A percentile compares a stretch with the other conserved stretches of the same genome.
These are phyloP conservation scores for Eucalyptus sideroxylon DNA, from an alignment of 345 rosid genomes.

Conservation along the genomic window DNA sequence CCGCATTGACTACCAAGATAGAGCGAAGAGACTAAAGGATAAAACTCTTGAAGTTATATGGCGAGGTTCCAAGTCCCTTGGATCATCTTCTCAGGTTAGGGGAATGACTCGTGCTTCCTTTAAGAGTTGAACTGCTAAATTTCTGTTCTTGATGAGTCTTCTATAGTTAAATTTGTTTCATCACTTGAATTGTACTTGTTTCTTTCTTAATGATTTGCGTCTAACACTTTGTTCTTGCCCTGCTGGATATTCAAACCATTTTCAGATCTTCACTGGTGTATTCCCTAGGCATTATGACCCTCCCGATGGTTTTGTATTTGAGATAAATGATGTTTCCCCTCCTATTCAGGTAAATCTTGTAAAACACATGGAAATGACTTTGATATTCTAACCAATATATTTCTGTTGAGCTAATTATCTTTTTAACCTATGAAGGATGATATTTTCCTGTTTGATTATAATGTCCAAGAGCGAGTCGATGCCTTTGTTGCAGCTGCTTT, in stretches of 20 bases:
- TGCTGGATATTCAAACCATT: neutral
- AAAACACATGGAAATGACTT: neutral
- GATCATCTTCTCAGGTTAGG: slow-evolving; percentile 81
- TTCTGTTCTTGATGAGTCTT: neutral
- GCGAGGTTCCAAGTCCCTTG: slow-evolving; percentile 86
- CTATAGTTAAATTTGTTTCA: neutral
- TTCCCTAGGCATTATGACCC: slow-evolving; percentile 91
- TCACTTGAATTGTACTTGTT: neutral
- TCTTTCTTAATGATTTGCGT: neutral
- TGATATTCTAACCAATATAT: neutral
- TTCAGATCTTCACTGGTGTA: slow-evolving; percentile 87
- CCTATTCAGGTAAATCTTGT: slow-evolving; percentile 62
- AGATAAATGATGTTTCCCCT: slow-evolving; percentile 78
- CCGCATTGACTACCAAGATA: slow-evolving; percentile 92
- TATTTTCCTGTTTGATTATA: slow-evolving; percentile 64
- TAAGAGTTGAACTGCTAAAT: neutral
- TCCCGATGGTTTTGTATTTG: slow-evolving; percentile 85
- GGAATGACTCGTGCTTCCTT: neutral
- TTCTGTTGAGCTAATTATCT: neutral
- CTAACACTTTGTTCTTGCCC: neutral
- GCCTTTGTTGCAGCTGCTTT: slow-evolving; percentile 84
- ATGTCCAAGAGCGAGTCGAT: slow-evolving; percentile 82
- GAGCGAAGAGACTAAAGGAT: slow-evolving; percentile 69
- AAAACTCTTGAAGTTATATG: slow-evolving; percentile 89
- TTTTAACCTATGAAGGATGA: slow-evolving; percentile 48